Conservation (phyloP, 2,329 filamentous ascomycete species). For the Emericellopsis cladophorae region DNA sequence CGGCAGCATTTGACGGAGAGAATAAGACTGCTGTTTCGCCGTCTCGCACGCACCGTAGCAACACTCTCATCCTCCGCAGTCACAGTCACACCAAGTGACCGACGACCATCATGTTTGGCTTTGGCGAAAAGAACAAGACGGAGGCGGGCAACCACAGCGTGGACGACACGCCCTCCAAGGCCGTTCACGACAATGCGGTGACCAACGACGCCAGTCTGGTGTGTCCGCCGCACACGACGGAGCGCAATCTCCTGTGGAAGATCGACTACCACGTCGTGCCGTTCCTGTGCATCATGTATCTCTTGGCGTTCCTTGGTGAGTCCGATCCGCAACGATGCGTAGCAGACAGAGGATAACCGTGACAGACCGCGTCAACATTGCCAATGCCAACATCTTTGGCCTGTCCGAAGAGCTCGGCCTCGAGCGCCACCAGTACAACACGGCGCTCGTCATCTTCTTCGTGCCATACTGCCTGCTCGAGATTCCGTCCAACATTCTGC, state of each 20-base stretch:
- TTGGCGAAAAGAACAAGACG: neutral
- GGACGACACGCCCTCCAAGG: neutral
- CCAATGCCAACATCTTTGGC: constrained; percentile 59
- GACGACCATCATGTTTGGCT: too few relatives aligned
- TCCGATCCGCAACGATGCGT: neutral
- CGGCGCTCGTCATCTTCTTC: constrained; percentile 69
- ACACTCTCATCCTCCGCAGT: too few relatives aligned
- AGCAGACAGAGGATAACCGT: neutral
- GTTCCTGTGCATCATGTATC: constrained; percentile 59
- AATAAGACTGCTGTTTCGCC: too few relatives aligned
- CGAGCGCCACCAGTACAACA: constrained; percentile 53
- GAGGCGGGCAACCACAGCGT: neutral
- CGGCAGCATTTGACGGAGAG: too few relatives aligned
- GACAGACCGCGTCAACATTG: constrained; percentile 60
- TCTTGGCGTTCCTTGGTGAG: constrained; percentile 52
- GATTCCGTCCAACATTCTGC: constrained; percentile 41
- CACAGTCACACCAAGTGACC: too few relatives aligned
- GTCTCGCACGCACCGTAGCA: too few relatives aligned
- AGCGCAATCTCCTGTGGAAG: constrained; percentile 52
- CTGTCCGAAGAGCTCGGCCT: constrained; percentile 52
- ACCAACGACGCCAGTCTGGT: constrained; percentile 10
- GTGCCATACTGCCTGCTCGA: constrained; percentile 62
- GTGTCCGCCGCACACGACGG: constrained; percentile 44
- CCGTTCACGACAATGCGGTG: neutral
- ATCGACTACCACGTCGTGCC: constrained; percentile 63